phyloP scores from a whole-genome alignment of 2,329 filamentous ascomycete species.

The Cladophialophora carrionii region DNA sequence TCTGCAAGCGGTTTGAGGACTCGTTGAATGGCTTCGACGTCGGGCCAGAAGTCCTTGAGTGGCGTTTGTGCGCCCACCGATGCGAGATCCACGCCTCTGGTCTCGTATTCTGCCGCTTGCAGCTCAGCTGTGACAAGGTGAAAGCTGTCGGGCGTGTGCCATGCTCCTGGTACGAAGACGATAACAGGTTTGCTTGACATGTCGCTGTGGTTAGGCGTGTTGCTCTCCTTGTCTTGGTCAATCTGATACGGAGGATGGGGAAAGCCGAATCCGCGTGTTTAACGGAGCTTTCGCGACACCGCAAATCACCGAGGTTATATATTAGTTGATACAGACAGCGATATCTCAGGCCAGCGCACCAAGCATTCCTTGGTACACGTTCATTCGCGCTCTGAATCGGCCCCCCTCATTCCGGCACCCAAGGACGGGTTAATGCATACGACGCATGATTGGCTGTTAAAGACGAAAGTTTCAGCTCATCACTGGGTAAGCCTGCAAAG shows the following conservation, averaged over 20 bases:
- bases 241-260: neutral
- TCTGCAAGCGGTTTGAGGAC: constrained; percentile 38
- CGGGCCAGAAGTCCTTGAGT: constrained; percentile 44
- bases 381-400: neutral
- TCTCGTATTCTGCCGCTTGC: constrained; percentile 42
- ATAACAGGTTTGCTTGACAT: constrained; percentile 38
- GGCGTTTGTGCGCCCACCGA: constrained; percentile 42
- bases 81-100: constrained; percentile 41
- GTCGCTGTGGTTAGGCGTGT: neutral
- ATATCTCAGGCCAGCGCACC: neutral
- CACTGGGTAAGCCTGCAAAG: neutral
- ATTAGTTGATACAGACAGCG: neutral
- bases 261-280: neutral
- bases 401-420: neutral
- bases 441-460: neutral
- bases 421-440: neutral
- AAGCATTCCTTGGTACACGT: neutral
- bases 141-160: constrained; percentile 44
- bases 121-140: constrained; percentile 42
- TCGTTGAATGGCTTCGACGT: constrained; percentile 43
- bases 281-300: neutral
- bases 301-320: constrained; percentile 1
- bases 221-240: neutral
- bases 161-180: constrained; percentile 49
- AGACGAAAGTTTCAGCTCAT: neutral